phyloP scores from a whole-genome alignment of 768 basidiomycete species.

The Naganishia vishniacii region DNA sequence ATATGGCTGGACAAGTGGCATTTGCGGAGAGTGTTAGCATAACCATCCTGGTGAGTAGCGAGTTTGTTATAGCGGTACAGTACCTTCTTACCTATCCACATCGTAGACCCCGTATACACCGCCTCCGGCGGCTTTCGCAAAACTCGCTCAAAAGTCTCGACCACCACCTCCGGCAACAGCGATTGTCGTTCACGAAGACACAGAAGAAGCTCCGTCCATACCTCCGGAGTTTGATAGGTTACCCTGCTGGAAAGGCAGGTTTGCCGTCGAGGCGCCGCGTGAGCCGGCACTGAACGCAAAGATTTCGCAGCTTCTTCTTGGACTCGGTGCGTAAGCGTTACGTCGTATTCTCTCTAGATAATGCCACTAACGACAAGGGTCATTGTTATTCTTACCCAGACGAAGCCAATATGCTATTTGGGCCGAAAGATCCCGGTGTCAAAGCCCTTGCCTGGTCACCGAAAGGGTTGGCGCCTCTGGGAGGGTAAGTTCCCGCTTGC shows the following conservation, averaged over 20 bases:
- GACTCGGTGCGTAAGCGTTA: not conserved
- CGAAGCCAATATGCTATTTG: slow-evolving; percentile 16
- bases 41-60: slow-evolving; percentile 1
- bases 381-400: not conserved
- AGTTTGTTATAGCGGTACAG: no score
- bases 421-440: slow-evolving; percentile 11
- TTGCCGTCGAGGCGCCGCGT: slow-evolving; percentile 1
- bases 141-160: slow-evolving; percentile 1
- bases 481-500: slow-evolving; percentile 15
- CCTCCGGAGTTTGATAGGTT: slow-evolving; percentile 17
- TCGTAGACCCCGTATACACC: slow-evolving; percentile 12
- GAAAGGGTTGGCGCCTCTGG: slow-evolving; percentile 3
- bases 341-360: not conserved
- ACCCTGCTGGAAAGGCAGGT: slow-evolving; percentile 9
- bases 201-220: slow-evolving; percentile 4
- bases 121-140: not conserved
- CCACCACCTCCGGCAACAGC: slow-evolving; percentile 4
- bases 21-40: not conserved
- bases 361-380: not conserved
- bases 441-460: slow-evolving; percentile 17
- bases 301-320: not conserved
- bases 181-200: slow-evolving; percentile 11
- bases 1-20: slow-evolving; percentile 8
- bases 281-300: not conserved
- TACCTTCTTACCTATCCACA: not conserved